A percentile compares a stretch with the other conserved stretches of the same genome.
These are phyloP conservation scores for Aureobasidium uvarum DNA, from an alignment of 2,329 filamentous ascomycete species.

Conservation along the genomic window DNA sequence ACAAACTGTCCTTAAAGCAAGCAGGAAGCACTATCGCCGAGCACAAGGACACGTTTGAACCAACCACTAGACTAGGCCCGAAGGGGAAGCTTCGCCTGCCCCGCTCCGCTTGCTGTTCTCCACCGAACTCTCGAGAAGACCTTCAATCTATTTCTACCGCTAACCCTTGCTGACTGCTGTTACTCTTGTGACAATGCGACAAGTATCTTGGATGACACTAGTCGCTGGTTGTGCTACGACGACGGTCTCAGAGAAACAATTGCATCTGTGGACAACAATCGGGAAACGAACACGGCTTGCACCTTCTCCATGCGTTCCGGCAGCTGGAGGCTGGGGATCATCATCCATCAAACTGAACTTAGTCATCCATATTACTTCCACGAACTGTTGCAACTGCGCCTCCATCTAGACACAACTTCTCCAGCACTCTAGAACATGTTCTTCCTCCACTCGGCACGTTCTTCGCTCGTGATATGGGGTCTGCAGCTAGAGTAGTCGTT, in stretches of 20 bases:
- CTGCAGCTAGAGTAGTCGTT: background rate
- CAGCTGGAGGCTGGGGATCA: background rate
- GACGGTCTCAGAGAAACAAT: background rate
- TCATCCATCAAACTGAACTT: slow-evolving; percentile 1
- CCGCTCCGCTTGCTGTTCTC: background rate
- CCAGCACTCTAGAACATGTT: background rate
- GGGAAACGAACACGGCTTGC: background rate
- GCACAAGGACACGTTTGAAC: slow-evolving; percentile 23
- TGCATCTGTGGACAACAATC: background rate
- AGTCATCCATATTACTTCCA: slow-evolving; percentile 3
- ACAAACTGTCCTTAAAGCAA: slow-evolving; percentile 16
- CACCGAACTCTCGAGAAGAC: slow-evolving; percentile 11
- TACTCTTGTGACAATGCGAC: background rate
- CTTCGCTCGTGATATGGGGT: slow-evolving; percentile 5
- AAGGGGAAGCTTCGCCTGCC: slow-evolving; percentile 12
- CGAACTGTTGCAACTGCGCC: background rate
- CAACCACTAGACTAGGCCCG: background rate
- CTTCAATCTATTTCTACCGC: slow-evolving; percentile 15
- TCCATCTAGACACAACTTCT: background rate
- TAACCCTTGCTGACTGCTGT: background rate
- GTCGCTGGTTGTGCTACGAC: background rate
- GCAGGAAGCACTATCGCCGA: slow-evolving; percentile 4
- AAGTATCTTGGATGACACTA: background rate
- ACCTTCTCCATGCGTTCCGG: background rate
- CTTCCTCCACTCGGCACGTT: slow-evolving; percentile 6